Percentiles rank a stretch among this genome's conserved stretches.
Evolutionary conservation across 176 grass and related monocot genomes (phyloP).

Genomic region (Chrysopogon serrulatus): DNA sequence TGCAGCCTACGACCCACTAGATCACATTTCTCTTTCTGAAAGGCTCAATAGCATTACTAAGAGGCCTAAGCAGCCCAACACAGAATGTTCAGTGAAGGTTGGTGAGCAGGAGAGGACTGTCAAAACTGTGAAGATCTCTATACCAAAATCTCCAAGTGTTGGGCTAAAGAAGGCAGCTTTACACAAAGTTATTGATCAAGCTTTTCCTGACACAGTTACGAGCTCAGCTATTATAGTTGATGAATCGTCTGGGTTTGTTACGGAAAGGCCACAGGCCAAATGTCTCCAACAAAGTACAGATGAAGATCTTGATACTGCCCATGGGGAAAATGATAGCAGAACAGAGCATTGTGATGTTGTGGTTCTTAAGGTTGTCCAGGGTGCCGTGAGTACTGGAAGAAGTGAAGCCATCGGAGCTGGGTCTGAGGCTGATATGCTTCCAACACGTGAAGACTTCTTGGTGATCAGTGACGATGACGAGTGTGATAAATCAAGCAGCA

Average conservation of each 20-base stretch:
- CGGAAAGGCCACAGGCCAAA: neutral
- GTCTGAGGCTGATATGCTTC: neutral
- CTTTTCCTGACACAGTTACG: neutral
- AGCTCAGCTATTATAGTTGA: neutral
- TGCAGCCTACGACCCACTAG: neutral
- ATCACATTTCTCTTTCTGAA: neutral
- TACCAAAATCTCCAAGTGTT: neutral
- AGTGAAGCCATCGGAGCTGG: neutral
- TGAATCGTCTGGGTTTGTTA: neutral
- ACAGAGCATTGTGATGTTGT: neutral
- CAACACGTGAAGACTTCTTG: neutral
- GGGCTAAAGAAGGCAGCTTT: neutral
- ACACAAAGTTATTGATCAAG: neutral
- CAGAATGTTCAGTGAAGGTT: neutral
- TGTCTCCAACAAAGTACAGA: neutral
- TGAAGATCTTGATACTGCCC: neutral
- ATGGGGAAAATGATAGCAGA: neutral
- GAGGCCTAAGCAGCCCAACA: neutral
- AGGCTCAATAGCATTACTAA: neutral
- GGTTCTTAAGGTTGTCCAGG: neutral
- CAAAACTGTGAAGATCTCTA: neutral
- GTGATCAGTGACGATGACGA: slow-evolving; percentile 17
- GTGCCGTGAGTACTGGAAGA: neutral
- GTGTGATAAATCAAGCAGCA: neutral
- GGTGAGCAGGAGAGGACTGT: neutral